These are phyloP conservation scores for Boletales sp. DNA, from an alignment of 768 basidiomycete genomes.

Conservation along the genomic window DNA sequence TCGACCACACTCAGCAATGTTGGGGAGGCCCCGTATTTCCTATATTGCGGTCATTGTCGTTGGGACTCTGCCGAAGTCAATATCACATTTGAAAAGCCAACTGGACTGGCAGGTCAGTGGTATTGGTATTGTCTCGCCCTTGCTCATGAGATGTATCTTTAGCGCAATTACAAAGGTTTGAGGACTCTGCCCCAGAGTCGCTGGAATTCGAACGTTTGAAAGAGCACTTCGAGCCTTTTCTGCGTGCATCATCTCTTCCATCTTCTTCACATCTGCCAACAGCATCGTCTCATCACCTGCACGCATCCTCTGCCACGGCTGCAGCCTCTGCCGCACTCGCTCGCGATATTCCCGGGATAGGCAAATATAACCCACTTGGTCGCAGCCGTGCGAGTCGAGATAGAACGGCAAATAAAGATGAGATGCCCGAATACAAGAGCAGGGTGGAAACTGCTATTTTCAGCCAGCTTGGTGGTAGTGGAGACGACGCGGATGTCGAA, in stretches of 20 bases:
- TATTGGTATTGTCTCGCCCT: background rate
- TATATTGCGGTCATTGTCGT: constrained; percentile 88
- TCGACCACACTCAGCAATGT: constrained; percentile 53
- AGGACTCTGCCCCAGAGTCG: constrained; percentile 80
- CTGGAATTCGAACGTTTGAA: constrained; percentile 93
- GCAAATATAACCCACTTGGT: constrained; percentile 66
- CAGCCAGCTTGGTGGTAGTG: constrained; percentile 51
- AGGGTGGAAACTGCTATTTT: constrained; percentile 62
- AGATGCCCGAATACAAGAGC: constrained; percentile 74
- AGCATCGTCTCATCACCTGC: constrained; percentile 63
- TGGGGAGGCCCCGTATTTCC: constrained; percentile 86
- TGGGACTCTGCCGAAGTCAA: constrained; percentile 94
- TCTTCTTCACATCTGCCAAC: constrained; percentile 55
- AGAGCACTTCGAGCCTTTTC: constrained; percentile 94
- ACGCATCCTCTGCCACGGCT: constrained; percentile 80
- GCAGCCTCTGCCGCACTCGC: constrained; percentile 87
- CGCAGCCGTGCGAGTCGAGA: constrained; percentile 52
- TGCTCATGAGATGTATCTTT: constrained; percentile 1
- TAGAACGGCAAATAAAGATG: constrained; percentile 66
- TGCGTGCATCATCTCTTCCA: constrained; percentile 78
- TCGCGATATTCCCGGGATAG: constrained; percentile 81
- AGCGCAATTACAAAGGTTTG: constrained; percentile 90
- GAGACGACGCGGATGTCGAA: constrained; percentile 68
- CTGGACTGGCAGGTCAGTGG: constrained; percentile 81
- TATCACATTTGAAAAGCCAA: constrained; percentile 94